A percentile compares a stretch with the other conserved stretches of the same genome.
phyloP scores from a whole-genome alignment of 148 eudicot species.

The Amaranthus hypochondriacus region DNA sequence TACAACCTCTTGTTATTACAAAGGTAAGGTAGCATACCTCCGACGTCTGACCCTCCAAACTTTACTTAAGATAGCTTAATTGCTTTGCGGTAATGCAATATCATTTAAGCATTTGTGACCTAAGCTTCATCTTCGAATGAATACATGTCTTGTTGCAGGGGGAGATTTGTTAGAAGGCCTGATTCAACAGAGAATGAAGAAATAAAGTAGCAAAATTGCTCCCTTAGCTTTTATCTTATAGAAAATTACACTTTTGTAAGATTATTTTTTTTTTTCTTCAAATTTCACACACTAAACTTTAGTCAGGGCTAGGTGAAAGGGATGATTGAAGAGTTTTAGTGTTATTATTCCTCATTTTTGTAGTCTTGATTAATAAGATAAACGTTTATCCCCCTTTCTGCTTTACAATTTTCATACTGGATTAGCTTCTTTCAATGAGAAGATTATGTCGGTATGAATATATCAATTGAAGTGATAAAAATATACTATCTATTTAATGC shows the following conservation, averaged over 20 bases:
- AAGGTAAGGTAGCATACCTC: too few species aligned
- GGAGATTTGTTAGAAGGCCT: constrained; percentile 50
- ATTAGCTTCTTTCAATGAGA: constrained; percentile 10
- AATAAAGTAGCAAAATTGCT: constrained; percentile 6
- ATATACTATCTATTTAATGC: not conserved
- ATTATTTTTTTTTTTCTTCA: constrained; percentile 11
- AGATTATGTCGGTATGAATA: constrained; percentile 10
- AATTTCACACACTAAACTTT: constrained; percentile 10
- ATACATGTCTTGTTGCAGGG: constrained; percentile 29
- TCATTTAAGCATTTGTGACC: too few species aligned
- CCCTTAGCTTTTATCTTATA: constrained; percentile 2
- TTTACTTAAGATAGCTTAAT: too few species aligned
- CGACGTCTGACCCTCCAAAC: too few species aligned
- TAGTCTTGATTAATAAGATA: constrained; percentile 5
- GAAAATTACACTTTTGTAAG: constrained; percentile 26
- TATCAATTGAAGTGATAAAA: too few species aligned
- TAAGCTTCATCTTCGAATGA: too few species aligned
- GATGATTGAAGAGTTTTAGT: constrained; percentile 24
- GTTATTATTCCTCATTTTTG: constrained; percentile 22
- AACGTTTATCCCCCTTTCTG: not conserved
- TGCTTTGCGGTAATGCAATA: too few species aligned
- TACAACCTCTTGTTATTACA: too few species aligned
- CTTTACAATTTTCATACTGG: not conserved
- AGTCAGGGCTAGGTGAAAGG: constrained; percentile 28
- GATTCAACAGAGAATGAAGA: constrained; percentile 43